A percentile compares a stretch with the other conserved stretches of the same genome.
phyloP scores from a whole-genome alignment of 352 stramenopile species.

The Paralagenidium karlingii region DNA sequence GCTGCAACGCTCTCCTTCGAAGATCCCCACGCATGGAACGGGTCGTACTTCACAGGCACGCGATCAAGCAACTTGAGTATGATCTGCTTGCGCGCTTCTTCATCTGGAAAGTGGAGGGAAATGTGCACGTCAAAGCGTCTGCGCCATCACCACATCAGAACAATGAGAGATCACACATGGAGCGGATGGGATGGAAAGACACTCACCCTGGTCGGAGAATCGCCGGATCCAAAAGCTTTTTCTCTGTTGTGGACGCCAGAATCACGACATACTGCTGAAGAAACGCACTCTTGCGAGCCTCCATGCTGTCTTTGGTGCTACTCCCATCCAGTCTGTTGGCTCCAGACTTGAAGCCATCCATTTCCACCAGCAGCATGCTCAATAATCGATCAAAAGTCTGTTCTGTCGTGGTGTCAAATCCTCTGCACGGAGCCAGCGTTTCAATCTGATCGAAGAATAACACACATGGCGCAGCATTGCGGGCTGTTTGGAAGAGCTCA shows the following conservation, averaged over 20 bases:
- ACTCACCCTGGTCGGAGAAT: slow-evolving; percentile 77
- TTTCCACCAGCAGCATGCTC: slow-evolving; percentile 84
- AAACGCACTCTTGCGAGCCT: slow-evolving; percentile 27
- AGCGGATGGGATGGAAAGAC: neutral
- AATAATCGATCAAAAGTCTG: slow-evolving; percentile 88
- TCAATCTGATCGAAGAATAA: slow-evolving; percentile 91
- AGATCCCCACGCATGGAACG: slow-evolving; percentile 14
- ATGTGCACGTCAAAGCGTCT: slow-evolving; percentile 80
- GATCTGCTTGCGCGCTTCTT: slow-evolving; percentile 30
- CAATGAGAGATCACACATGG: neutral
- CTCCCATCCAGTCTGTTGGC: slow-evolving; percentile 17
- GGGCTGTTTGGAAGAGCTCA: slow-evolving; percentile 79
- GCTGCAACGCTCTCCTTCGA: slow-evolving; percentile 16
- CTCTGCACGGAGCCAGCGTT: slow-evolving; percentile 70
- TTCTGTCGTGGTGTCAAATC: slow-evolving; percentile 86
- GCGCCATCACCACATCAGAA: slow-evolving; percentile 2
- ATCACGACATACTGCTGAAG: slow-evolving; percentile 78
- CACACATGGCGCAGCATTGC: slow-evolving; percentile 78
- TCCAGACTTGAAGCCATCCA: slow-evolving; percentile 77
- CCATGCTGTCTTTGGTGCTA: slow-evolving; percentile 17
- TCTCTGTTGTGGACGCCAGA: slow-evolving; percentile 65
- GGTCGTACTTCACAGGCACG: slow-evolving; percentile 41
- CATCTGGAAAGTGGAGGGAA: slow-evolving; percentile 39
- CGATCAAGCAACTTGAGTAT: slow-evolving; percentile 28
- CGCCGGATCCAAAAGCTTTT: slow-evolving; percentile 64